Base-by-base conservation (phyloP, 169 alveolate genomes). In the Plasmodium blacklocki region DNA sequence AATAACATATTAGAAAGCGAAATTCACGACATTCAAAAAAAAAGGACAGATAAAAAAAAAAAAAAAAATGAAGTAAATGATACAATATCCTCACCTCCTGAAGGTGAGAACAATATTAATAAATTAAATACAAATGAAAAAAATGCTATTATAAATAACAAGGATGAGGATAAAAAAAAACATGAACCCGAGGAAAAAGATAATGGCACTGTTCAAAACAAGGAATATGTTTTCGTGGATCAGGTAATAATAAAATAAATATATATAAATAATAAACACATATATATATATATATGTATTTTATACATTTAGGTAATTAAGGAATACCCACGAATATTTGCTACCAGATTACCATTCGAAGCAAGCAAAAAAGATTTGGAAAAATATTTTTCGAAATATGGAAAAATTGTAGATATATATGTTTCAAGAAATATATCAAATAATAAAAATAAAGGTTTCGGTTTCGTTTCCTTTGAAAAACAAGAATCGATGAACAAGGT, bases 391-490 rank as follows among this genome's bases (percentile, higher is more conserved):
- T 89, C 88, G 32, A 80, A 80, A 56, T 80, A 64, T 80, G 80
- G 80, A 9, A 70, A 70, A 15, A 80, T 80, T 9, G 56, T 72
- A 66, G 90, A 80, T 54, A 70, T 80, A 64, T 70, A 80, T 32
- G 80, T 80, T 21, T 68, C 85, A 7, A 80, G 67, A 32, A 54
- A 60, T 45, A 18, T 45, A 56, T 52, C 75, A 49, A 71, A 78
- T 29, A 66, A 23, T 12, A 58, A 45, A 26, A 94, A 94, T 73
- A 94, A 94, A 70, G 97, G 97, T 12, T 94, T 94, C 73, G 97
- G 97, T 15, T 94, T 94, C 26, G 95, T 94, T 14, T 94, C 97
- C 0, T 94, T 94, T 45, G 94, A 94, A 15, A 88, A 88, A 23
- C 95, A 93, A 50, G 89, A 11, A 6, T 76, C 88, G 7, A 58